Evolutionary conservation across 352 stramenopile species (phyloP).

Genomic region (Thalassiosira hispida): DNA sequence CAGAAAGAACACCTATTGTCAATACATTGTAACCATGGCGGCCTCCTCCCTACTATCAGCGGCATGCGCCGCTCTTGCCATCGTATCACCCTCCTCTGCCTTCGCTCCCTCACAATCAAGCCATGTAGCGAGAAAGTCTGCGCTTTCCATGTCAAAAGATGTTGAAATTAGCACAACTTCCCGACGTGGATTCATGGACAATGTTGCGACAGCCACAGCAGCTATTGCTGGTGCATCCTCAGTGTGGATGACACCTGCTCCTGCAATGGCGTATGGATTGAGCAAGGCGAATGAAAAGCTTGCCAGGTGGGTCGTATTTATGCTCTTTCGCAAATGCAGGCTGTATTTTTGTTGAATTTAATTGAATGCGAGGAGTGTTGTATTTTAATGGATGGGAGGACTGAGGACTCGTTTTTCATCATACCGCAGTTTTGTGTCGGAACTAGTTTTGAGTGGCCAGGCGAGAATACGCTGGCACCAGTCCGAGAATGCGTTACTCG

Average conservation of each 20-base stretch:
- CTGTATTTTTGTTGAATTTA: not conserved
- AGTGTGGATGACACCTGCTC: slow-evolving; percentile 48
- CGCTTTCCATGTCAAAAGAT: slow-evolving; percentile 16
- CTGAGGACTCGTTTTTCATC: no score
- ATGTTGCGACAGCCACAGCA: slow-evolving; percentile 44
- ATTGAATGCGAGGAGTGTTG: no score
- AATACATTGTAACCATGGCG: slow-evolving; percentile 11
- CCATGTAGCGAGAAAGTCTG: not conserved
- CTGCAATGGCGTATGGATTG: slow-evolving; percentile 62
- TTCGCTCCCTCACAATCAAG: slow-evolving; percentile 18
- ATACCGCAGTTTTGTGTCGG: no score
- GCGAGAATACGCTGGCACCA: no score
- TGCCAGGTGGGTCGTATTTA: slow-evolving; percentile 50
- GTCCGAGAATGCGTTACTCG: no score
- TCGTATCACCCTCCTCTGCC: slow-evolving; percentile 26
- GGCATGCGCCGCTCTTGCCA: slow-evolving; percentile 21
- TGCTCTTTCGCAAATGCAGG: not conserved
- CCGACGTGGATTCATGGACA: slow-evolving; percentile 68
- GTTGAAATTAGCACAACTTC: slow-evolving; percentile 16
- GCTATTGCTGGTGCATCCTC: slow-evolving; percentile 42
- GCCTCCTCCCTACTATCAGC: slow-evolving; percentile 19
- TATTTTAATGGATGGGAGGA: no score
- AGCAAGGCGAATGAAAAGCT: slow-evolving; percentile 80
- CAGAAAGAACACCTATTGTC: not conserved
- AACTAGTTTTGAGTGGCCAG: no score